Evolutionary conservation across 192 early-diverging fungal genomes (phyloP).

Genomic region (Entomortierella beljakovae): DNA sequence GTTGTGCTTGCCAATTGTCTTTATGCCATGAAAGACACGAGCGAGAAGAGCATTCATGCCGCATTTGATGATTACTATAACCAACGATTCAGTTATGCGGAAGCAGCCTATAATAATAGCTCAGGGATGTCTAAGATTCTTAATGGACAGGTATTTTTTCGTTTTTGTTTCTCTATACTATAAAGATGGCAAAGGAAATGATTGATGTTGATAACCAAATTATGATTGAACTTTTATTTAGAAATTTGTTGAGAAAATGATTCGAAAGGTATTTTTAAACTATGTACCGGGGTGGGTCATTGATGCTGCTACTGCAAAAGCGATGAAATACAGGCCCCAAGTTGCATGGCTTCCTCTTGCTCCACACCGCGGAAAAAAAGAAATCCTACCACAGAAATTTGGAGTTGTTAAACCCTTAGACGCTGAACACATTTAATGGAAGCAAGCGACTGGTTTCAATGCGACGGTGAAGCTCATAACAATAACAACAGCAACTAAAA

Average conservation of each 20-base stretch:
- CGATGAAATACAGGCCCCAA: not conserved
- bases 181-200: too few species aligned
- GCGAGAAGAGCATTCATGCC: not conserved
- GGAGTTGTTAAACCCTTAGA: not conserved
- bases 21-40: not conserved
- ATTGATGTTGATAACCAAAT: too few species aligned
- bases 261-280: not conserved
- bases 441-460: too few species aligned
- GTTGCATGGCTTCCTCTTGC: not conserved
- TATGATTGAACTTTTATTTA: too few species aligned
- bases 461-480: too few species aligned
- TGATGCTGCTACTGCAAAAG: not conserved
- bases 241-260: not conserved
- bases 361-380: not conserved
- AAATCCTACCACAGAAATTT: not conserved
- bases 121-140: not conserved
- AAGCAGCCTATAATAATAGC: not conserved
- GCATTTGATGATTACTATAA: conserved; percentile 14
- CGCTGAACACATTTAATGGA: not conserved
- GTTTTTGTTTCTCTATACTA: too few species aligned
- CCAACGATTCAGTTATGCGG: not conserved
- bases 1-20: conserved; percentile 17
- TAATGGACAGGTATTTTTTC: not conserved
- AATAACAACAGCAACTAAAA: too few species aligned
- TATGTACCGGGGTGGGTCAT: not conserved